Evolutionary conservation across 169 alveolate genomes (phyloP).

Genomic region (Plasmodium knowlesi): DNA sequence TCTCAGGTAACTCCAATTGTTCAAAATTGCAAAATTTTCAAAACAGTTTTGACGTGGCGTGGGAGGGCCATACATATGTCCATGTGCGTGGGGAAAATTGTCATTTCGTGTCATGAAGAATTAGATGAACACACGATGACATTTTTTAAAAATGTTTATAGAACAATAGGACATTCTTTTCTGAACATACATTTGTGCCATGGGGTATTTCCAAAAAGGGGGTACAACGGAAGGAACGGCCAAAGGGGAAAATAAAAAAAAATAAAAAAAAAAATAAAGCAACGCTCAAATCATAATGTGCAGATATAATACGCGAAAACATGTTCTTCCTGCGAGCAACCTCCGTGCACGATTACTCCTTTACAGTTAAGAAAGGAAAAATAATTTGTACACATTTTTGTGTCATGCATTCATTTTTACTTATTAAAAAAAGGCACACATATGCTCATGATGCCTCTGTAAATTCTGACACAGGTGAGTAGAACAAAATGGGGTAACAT

Average conservation of each 20-base stretch:
- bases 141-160: not conserved
- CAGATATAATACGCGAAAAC: not conserved
- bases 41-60: not conserved
- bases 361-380: not conserved
- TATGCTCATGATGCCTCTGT: not conserved
- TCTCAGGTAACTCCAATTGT: not conserved
- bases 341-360: not conserved
- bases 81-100: not conserved
- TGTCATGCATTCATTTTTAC: not conserved
- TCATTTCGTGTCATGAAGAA: not conserved
- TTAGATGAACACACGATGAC: not conserved
- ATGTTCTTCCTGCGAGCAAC: not conserved
- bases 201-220: not conserved
- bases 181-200: not conserved
- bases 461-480: not conserved
- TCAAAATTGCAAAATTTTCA: not conserved
- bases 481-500: not conserved
- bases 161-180: not conserved
- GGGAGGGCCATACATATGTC: not conserved
- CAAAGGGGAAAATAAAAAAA: not conserved
- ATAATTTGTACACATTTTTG: not conserved
- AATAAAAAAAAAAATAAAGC: no score
- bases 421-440: not conserved
- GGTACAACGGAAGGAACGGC: not conserved
- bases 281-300: not conserved